phyloP scores from a whole-genome alignment of 352 stramenopile species.

The Peronospora farinosa region DNA sequence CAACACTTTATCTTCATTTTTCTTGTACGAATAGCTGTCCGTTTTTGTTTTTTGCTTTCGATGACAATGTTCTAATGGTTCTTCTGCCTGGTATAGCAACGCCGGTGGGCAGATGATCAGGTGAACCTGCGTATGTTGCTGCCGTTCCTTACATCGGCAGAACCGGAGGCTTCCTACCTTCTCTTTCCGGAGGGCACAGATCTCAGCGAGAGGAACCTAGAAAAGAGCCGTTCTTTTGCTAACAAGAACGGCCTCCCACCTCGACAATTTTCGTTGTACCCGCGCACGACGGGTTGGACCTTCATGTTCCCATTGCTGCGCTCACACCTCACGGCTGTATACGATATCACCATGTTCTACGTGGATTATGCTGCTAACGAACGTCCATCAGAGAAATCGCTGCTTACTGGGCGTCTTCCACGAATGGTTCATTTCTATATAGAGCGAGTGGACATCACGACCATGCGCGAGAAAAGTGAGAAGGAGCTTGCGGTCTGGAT shows the following conservation, averaged over 20 bases:
- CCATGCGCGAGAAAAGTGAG: constrained; percentile 33
- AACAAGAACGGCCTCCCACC: constrained; percentile 36
- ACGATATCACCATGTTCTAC: constrained; percentile 82
- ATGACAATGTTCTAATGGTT: background rate
- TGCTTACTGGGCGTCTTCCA: constrained; percentile 55
- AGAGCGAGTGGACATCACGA: constrained; percentile 45
- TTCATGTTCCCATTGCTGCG: constrained; percentile 67
- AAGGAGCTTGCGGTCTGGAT: constrained; percentile 50
- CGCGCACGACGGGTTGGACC: constrained; percentile 65
- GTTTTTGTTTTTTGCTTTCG: background rate
- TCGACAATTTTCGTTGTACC: constrained; percentile 68
- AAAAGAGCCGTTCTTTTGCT: constrained; percentile 57
- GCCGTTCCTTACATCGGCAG: constrained; percentile 41
- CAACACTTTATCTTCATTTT: constrained; percentile 85
- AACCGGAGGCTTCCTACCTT: constrained; percentile 60
- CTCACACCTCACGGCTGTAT: constrained; percentile 55
- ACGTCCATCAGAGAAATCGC: constrained; percentile 56
- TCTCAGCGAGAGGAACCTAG: constrained; percentile 54
- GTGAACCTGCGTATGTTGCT: constrained; percentile 45
- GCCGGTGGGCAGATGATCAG: constrained; percentile 58
- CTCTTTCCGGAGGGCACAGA: constrained; percentile 82
- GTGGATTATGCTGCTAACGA: constrained; percentile 57
- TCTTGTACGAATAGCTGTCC: constrained; percentile 28
- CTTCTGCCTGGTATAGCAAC: constrained; percentile 29
- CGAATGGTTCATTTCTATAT: constrained; percentile 68